Percentiles rank a stretch among this genome's conserved stretches.
Conservation (phyloP, 2,329 filamentous ascomycete species). For the Fusarium succisae region DNA sequence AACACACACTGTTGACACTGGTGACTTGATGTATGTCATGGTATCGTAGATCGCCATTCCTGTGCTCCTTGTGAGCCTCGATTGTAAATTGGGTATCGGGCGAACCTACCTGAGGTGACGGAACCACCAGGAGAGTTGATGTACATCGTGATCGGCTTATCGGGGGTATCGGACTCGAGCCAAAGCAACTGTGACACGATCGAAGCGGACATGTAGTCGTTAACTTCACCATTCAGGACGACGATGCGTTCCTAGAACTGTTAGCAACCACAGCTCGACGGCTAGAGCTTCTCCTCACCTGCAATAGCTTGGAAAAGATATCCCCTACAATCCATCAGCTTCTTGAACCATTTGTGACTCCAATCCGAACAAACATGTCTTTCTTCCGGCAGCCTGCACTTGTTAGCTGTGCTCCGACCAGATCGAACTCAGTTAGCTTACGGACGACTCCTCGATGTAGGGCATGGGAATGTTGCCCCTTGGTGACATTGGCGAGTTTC, state of each 20-base stretch:
- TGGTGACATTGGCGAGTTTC: constrained; percentile 40
- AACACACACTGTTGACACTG: constrained; percentile 93
- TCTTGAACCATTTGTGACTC: neutral
- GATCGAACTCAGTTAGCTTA: constrained; percentile 37
- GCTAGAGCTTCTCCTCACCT: constrained; percentile 57
- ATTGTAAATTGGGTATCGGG: neutral
- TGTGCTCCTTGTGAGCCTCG: constrained; percentile 21
- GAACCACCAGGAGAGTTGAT: constrained; percentile 97
- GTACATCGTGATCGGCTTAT: constrained; percentile 96
- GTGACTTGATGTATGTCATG: constrained; percentile 94
- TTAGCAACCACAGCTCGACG: constrained; percentile 18
- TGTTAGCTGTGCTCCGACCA: constrained; percentile 38
- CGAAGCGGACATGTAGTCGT: constrained; percentile 89
- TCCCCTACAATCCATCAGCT: constrained; percentile 65
- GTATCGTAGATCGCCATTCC: constrained; percentile 96
- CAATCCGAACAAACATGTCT: constrained; percentile 69
- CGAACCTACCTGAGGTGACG: constrained; percentile 71
- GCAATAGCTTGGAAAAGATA: constrained; percentile 82
- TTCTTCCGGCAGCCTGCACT: constrained; percentile 76
- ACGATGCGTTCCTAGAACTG: constrained; percentile 82
- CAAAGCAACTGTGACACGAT: constrained; percentile 96
- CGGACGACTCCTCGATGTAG: constrained; percentile 61
- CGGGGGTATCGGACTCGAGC: constrained; percentile 95
- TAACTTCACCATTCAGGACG: constrained; percentile 90
- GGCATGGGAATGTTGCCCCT: constrained; percentile 63